Base-by-base conservation (phyloP, 139 green algal genomes). In the Axilococcus clingmanii region DNA sequence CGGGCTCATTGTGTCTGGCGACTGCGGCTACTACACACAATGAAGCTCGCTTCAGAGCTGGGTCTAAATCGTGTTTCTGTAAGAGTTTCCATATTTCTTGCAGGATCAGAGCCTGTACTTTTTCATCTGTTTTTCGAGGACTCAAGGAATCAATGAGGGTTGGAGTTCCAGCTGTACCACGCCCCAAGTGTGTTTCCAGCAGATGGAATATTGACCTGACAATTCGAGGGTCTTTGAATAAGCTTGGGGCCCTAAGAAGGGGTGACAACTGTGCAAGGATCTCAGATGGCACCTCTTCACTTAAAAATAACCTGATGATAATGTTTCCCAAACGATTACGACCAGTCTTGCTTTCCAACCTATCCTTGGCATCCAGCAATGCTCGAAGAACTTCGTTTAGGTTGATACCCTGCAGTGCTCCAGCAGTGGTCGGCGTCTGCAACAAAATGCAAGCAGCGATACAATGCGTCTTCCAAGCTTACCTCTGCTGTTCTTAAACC, bases 201-300 rank as follows among this genome's bases (percentile, higher is more conserved):
- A 71, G 31, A 41, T 65, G 41, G 9, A 52, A 66, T 22, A 71
- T 35, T 20, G 40, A 30, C 29, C 48, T 40, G 31, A 66, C 42
- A 32, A 58, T 17, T n/a, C 29, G 30, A 20, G 40, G 33, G 43
- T 66, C 44, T 43, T 65, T 66, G 24, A 4, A 17, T 37, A 29
- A 49, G n/a, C n/a, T n/a, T n/a, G n/a, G 12, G 34, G 45, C 28
- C 58, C 34, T 29, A 70, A 53, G 4, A 62, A 48, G 12, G 16
- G 62, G 46, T 29, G 59, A 15, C 17, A 65, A 40, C 43, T 27
- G 23, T 12, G 34, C 22, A 24, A 70, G 9, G 22, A 53, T 30
- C 27, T 59, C 55, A 0, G 54, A 41, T 20, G 62, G 62, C 11
- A 65, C 41, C 27, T 70, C 53, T 32, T 70, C 62, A 24, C 37